Evolutionary conservation across 2,329 filamentous ascomycete genomes (phyloP), one percentile per base, ranked within the genome.

Genomic region (Trichoderma sp.): DNA sequence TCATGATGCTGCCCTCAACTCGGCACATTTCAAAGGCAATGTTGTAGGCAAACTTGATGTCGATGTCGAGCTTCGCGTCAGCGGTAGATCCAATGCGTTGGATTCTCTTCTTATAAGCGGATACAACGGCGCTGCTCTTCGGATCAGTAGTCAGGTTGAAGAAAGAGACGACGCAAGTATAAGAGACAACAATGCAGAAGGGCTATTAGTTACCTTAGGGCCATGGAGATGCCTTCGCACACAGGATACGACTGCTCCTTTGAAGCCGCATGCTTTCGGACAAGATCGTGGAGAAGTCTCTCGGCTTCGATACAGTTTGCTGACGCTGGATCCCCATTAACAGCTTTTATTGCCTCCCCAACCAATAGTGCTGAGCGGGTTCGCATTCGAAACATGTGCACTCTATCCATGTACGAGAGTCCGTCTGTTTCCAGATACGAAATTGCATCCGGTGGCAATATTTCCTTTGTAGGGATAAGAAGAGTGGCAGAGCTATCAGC

Each of bases 21-120:
- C 65, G 43, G 24, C 65, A 68, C 56, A 68, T 68, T n/a, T 68
- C 65, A 37, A 68, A 68, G 8, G 29, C 43, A 61, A 68, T 68
- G 47, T 61, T 61, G 14, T 68, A 61, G 57, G 65, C 35, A 4
- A 68, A 68, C 31, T 55, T n/a, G 57, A 68, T 53, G 57, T 68
- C 65, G 19, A 68, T 24, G 31, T 21, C 11, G n/a, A 61, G 57
- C 57, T 68, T 68, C 7, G 47, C 56, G 3, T 55, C 57, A 14
- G 40, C 24, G 33, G 33, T 13, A 27, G 49, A 43, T 16, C 43
- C 10, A 13, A 10, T 14, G 14, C 24, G 33, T 3, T 27, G 27
- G 19, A 24, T 19, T 21, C 56, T 55, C n/a, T 53, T 55, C 43
- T 24, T 68, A 14, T 68, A 68, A 24, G 47, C 33, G 27, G 65